Percentiles rank a stretch among this genome's conserved stretches.
phyloP scores from a whole-genome alignment of 495 filamentous ascomycete species.

The Hypomontagnella submonticulosa region DNA sequence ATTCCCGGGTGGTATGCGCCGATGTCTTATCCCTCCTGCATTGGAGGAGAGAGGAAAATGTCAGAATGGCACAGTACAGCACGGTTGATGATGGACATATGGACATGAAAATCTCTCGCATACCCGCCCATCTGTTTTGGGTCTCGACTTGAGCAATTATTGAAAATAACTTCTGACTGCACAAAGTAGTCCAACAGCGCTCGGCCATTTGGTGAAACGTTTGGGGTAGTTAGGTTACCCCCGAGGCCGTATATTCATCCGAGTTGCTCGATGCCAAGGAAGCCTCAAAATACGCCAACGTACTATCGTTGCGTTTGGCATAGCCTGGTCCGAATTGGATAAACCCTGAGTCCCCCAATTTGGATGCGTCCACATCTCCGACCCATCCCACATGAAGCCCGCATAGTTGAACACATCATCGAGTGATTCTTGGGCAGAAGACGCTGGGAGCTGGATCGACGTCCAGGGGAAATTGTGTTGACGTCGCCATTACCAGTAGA shows the following conservation, averaged over 20 bases:
- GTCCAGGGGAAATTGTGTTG: not conserved
- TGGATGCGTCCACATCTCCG: slow-evolving; percentile 25
- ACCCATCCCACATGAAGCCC: slow-evolving; percentile 53
- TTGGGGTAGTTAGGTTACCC: slow-evolving; percentile 5
- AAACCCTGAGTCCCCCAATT: slow-evolving; percentile 24
- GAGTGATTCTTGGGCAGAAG: slow-evolving; percentile 35
- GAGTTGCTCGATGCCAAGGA: slow-evolving; percentile 14
- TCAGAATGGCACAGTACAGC: slow-evolving; percentile 45
- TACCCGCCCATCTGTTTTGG: slow-evolving; percentile 46
- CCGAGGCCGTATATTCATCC: slow-evolving; percentile 22
- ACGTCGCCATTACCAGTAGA: slow-evolving; percentile 13
- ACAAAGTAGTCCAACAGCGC: slow-evolving; percentile 46
- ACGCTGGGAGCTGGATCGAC: slow-evolving; percentile 2
- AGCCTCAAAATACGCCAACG: slow-evolving; percentile 11
- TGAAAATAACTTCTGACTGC: slow-evolving; percentile 43
- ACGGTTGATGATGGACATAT: slow-evolving; percentile 45
- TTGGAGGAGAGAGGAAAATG: slow-evolving; percentile 45
- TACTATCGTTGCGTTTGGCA: slow-evolving; percentile 32
- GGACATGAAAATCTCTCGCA: slow-evolving; percentile 45
- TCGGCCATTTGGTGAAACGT: slow-evolving; percentile 17
- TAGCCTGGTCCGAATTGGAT: slow-evolving; percentile 18
- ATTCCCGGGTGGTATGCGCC: slow-evolving; percentile 21
- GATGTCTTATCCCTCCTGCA: slow-evolving; percentile 13
- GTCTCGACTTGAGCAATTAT: slow-evolving; percentile 51
- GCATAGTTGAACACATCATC: slow-evolving; percentile 53